Percentiles rank a stretch among this genome's conserved stretches.
Evolutionary conservation across 176 grass and related monocot species (phyloP).

Genomic region (Oryza officinalis): DNA sequence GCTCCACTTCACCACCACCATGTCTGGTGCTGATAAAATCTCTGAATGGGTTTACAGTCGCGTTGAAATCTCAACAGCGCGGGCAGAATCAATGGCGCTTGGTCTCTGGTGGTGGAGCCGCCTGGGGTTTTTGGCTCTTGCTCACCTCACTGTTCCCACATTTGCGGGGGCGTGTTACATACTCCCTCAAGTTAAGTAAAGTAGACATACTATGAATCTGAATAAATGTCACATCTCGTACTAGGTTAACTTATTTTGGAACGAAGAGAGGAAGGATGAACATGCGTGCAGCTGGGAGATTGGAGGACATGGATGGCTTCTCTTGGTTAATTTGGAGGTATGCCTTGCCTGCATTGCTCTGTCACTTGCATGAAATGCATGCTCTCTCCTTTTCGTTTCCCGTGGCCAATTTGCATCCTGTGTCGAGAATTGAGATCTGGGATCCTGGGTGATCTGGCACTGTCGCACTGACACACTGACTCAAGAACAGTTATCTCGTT

Average conservation of each 20-base stretch:
- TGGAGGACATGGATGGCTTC: background rate
- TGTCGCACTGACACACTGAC: slow-evolving; percentile 23
- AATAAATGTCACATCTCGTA: too few species aligned
- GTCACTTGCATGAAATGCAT: slow-evolving; percentile 32
- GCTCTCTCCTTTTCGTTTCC: slow-evolving; percentile 25
- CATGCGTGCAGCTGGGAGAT: background rate
- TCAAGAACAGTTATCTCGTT: slow-evolving; percentile 17
- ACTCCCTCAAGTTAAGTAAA: too few species aligned
- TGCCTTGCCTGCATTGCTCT: slow-evolving; percentile 4
- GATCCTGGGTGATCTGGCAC: slow-evolving; percentile 24
- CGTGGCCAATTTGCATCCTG: background rate
- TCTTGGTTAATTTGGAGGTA: too few species aligned
- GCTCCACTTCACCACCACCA: background rate
- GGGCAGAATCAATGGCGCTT: background rate
- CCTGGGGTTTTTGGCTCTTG: background rate
- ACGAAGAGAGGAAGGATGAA: too few species aligned
- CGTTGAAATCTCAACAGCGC: slow-evolving; percentile 33
- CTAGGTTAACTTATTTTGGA: too few species aligned
- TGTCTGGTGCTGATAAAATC: slow-evolving; percentile 13
- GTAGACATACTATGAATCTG: too few species aligned
- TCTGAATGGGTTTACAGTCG: slow-evolving; percentile 11
- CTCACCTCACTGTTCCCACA: background rate
- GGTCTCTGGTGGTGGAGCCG: background rate
- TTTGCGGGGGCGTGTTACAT: background rate
- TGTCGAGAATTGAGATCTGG: background rate